phyloP scores from a whole-genome alignment of 345 rosid species.

The Abelmoschus esculentus region DNA sequence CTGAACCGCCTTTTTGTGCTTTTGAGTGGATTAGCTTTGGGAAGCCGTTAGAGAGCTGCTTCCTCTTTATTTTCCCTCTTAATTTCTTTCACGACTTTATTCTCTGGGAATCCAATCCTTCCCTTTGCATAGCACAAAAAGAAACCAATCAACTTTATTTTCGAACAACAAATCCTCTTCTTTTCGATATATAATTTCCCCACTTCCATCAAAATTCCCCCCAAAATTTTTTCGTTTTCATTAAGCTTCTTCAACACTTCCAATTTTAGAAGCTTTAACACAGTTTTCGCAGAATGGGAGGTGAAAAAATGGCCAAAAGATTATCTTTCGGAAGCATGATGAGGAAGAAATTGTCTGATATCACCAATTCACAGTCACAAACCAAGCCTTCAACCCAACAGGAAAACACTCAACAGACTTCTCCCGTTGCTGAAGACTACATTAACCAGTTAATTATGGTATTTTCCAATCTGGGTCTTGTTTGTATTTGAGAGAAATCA shows the following conservation, averaged over 20 bases:
- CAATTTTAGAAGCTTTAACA: neutral
- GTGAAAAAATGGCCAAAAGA: constrained; percentile 35
- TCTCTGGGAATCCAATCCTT: constrained; percentile 15
- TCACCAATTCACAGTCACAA: constrained; percentile 49
- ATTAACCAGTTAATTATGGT: constrained; percentile 50
- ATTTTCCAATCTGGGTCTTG: neutral
- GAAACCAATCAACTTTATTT: neutral
- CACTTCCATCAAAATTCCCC: neutral
- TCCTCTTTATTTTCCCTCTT: constrained; percentile 1
- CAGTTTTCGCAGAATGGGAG: constrained; percentile 10
- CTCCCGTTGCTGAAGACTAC: constrained; percentile 19
- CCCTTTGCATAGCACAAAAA: neutral
- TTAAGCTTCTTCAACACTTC: neutral
- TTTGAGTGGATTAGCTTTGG: constrained; percentile 16
- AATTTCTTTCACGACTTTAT: neutral
- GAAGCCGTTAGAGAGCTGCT: constrained; percentile 34
- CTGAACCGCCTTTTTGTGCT: too few relatives aligned
- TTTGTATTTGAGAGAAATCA: neutral
- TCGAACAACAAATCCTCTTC: neutral
- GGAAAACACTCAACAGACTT: constrained; percentile 14
- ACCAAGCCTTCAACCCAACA: constrained; percentile 19
- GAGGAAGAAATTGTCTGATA: constrained; percentile 53
- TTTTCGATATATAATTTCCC: neutral
- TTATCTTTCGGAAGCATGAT: constrained; percentile 40
- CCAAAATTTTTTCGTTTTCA: neutral